Conservation (phyloP, 2,329 filamentous ascomycete species). For the Penicillium sp. region DNA sequence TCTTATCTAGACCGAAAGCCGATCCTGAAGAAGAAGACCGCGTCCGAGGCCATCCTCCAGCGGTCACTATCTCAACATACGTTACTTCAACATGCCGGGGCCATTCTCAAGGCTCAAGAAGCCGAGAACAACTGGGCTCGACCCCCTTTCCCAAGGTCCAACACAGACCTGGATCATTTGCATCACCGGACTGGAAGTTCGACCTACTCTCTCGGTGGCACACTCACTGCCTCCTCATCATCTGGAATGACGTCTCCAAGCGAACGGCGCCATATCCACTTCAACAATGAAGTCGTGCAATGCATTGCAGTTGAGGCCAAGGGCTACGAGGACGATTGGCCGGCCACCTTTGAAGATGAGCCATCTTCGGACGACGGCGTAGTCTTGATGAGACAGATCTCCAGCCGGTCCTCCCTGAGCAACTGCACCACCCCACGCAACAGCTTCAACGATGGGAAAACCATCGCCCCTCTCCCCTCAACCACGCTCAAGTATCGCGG, state of each 20-base stretch:
- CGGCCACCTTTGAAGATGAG: conserved; percentile 39
- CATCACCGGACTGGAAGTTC: conserved; percentile 52
- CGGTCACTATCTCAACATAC: conserved; percentile 80
- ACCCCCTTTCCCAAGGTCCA: conserved; percentile 51
- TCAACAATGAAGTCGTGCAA: conserved; percentile 90
- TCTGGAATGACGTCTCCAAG: conserved; percentile 60
- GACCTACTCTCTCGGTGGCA: conserved; percentile 43
- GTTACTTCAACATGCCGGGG: conserved; percentile 77
- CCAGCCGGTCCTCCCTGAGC: conserved; percentile 44
- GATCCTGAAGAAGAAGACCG: conserved; percentile 91
- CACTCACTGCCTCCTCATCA: conserved; percentile 58
- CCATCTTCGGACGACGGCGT: conserved; percentile 67
- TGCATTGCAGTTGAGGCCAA: conserved; percentile 89
- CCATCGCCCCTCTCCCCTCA: conserved; percentile 76
- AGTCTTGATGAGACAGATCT: conserved; percentile 69
- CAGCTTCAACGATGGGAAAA: conserved; percentile 63
- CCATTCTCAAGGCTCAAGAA: conserved; percentile 74
- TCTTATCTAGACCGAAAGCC: conserved; percentile 73
- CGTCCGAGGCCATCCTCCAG: conserved; percentile 91
- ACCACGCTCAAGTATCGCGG: conserved; percentile 78
- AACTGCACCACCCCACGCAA: conserved; percentile 47
- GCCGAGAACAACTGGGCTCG: conserved; percentile 49
- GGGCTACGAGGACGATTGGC: conserved; percentile 50
- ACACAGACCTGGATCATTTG: conserved; percentile 61
- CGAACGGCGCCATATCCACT: conserved; percentile 78